Base-by-base conservation (phyloP, 2,329 filamentous ascomycete genomes). In the Clonostachys chloroleuca region DNA sequence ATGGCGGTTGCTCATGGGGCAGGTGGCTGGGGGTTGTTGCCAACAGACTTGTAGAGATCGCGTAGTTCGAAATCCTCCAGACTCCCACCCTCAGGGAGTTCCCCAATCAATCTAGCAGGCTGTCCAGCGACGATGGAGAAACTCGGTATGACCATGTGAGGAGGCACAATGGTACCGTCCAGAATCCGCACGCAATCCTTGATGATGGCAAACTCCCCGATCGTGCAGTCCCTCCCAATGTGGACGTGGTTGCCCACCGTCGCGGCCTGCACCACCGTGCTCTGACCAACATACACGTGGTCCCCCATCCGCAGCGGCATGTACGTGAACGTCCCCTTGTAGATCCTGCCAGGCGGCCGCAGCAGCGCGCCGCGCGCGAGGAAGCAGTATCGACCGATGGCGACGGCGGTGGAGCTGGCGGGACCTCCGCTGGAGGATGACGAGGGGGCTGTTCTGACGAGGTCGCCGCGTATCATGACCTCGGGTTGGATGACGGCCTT, bases 401-500 rank as follows among this genome's bases (percentile, higher is more conserved):
- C 86, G 53, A 97, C 91, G 46, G 92, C 84, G 2, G 80, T 84
- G 56, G 71, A 83, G 63, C 63, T 81, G 45, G 59, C 73, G 1
- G 76, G 67, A 20, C 62, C 58, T 2, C 63, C 61, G 4, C 17
- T 14, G n/a, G 66, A 59, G 7, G 70, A 69, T 2, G 71, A 65
- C 2, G 74, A 61, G 4, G 74, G 70, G 9, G 69, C 73, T 8
- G 77, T 83, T 46, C 75, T 81, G 40, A 86, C 79, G 16, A 99
- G 81, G 62, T 99, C 94, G 41, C 92, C 94, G 43, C 94, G 86
- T 62, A 99, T 90, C 68, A 94, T 91, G 58, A 91, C 92, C 62
- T 96, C 92, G 52, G 91, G 87, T 76, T 96, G 91, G 61, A 99
- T 95, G 52, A 97, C 90, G 1, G 92, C 95, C 69, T 90, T 95